Evolutionary conservation across 2,329 filamentous ascomycete species (phyloP), one percentile per base, ranked within the genome.

Genomic region (Ophiocordyceps camponoti-saundersi): DNA sequence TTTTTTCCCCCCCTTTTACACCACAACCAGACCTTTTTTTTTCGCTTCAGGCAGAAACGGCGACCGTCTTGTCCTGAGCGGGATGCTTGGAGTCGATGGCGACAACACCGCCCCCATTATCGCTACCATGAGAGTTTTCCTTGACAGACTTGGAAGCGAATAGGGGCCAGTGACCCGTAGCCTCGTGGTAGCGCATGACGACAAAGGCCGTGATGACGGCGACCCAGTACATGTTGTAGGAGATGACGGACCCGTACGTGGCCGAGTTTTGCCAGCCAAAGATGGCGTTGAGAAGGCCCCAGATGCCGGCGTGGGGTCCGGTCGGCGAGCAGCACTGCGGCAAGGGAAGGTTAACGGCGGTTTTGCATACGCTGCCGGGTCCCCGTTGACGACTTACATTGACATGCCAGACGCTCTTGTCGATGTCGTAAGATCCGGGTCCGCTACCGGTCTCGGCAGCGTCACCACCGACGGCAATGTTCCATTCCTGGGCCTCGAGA

Each of bases 171-270:
- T 64, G 68, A 11, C 72, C 71, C 50, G 67, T 70, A 34, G 53
- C 54, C 65, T 92, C 85, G 51, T 73, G 73, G 65, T 77, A 85
- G 41, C 80, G 71, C 69, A 90, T 72, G 32, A 66, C 53, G 15
- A 77, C 50, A 58, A 90, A 85, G 6, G 71, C 72, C 16, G 86
- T 71, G 48, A 88, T 86, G 53, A 92, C 75, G 10, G 68, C 69
- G 45, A 92, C 64, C 88, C 87, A 95, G 67, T 94, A 94, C 16
- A 90, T 49, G 59, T 92, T 93, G 67, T 94, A 94, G 1, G 83
- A 80, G 51, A 94, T 79, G 52, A 94, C 82, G 1, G 85, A 89
- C 46, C 87, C 86, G 56, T 90, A 88, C 2, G 87, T 93, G 6
- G 85, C 88, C 13, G 83, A 86, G 66, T 94, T 94, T 50, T 79